These are phyloP conservation scores for Mucor saturninus DNA, from an alignment of 371 early-diverging fungal genomes.

Conservation along the genomic window DNA sequence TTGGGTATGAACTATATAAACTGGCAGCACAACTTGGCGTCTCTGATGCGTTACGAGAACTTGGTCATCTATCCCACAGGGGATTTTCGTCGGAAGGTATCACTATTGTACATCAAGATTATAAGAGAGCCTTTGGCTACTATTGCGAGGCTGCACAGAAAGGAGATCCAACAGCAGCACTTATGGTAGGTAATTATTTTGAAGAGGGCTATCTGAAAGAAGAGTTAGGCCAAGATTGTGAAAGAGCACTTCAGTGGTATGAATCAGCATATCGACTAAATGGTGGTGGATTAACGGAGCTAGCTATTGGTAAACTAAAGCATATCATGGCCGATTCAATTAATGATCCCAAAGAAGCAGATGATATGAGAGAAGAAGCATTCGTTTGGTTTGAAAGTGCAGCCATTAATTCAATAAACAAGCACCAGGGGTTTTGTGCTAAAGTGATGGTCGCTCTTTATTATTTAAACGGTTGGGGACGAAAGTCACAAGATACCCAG, in stretches of 20 bases:
- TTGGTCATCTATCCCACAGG: constrained; percentile 30
- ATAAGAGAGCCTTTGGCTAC: constrained; percentile 25
- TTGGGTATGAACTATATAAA: constrained; percentile 24
- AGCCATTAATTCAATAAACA: background rate
- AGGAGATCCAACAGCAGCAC: constrained; percentile 27
- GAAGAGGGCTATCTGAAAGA: constrained; percentile 29
- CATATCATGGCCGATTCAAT: constrained; percentile 16
- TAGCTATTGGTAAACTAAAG: constrained; percentile 32
- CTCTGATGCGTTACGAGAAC: constrained; percentile 21
- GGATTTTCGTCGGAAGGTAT: constrained; percentile 16
- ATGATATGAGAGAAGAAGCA: constrained; percentile 32
- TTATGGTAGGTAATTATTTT: constrained; percentile 36
- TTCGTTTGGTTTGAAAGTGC: constrained; percentile 31
- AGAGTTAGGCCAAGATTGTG: constrained; percentile 14
- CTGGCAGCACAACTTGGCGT: constrained; percentile 21
- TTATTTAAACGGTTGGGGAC: constrained; percentile 30
- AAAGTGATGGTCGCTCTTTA: constrained; percentile 27
- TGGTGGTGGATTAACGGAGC: constrained; percentile 27
- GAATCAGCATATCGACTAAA: constrained; percentile 27
- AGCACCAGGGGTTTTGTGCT: background rate
- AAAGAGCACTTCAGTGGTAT: constrained; percentile 31
- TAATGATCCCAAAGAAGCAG: constrained; percentile 12
- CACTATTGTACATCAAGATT: constrained; percentile 24
- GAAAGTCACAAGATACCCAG: constrained; percentile 13
- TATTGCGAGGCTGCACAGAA: constrained; percentile 30